phyloP scores from a whole-genome alignment of 148 eudicot species.

The Amaranthus hypochondriacus region DNA sequence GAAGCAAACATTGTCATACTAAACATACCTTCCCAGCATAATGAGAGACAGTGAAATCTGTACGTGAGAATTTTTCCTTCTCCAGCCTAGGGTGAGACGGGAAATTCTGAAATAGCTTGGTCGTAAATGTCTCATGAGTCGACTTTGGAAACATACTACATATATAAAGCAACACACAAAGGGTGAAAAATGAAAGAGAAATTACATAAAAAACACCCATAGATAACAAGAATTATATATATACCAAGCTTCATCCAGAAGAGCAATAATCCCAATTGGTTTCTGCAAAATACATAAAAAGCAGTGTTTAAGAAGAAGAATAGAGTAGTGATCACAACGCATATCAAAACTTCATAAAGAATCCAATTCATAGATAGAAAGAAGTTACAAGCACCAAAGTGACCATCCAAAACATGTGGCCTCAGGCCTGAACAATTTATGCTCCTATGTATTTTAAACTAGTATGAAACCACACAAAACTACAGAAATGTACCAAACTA shows the following conservation, averaged over 20 bases:
- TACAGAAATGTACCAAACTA: not conserved
- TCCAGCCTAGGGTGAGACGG: slow-evolving; percentile 72
- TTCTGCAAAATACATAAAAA: slow-evolving; percentile 53
- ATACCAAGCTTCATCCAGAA: slow-evolving; percentile 98
- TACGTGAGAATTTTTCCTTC: slow-evolving; percentile 87
- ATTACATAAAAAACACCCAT: slow-evolving; percentile 17
- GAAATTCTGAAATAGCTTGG: slow-evolving; percentile 85
- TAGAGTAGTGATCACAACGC: not conserved
- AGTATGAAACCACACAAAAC: not conserved
- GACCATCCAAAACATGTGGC: not conserved
- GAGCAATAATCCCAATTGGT: slow-evolving; percentile 91
- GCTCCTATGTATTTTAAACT: not conserved
- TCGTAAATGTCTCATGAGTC: slow-evolving; percentile 86
- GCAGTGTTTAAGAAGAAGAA: slow-evolving; percentile 10
- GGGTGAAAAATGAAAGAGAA: slow-evolving; percentile 12
- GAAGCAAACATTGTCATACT: not conserved
- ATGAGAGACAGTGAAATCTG: slow-evolving; percentile 85
- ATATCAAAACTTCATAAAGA: not conserved
- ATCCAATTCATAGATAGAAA: not conserved
- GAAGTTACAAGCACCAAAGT: not conserved
- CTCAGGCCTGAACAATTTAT: not conserved
- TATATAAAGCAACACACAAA: slow-evolving; percentile 11
- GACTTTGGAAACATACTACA: slow-evolving; percentile 98
- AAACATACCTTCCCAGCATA: slow-evolving; percentile 92
- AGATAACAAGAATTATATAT: slow-evolving; percentile 13